phyloP scores from a whole-genome alignment of 306 rosid genomes.

The Betula pendula region DNA sequence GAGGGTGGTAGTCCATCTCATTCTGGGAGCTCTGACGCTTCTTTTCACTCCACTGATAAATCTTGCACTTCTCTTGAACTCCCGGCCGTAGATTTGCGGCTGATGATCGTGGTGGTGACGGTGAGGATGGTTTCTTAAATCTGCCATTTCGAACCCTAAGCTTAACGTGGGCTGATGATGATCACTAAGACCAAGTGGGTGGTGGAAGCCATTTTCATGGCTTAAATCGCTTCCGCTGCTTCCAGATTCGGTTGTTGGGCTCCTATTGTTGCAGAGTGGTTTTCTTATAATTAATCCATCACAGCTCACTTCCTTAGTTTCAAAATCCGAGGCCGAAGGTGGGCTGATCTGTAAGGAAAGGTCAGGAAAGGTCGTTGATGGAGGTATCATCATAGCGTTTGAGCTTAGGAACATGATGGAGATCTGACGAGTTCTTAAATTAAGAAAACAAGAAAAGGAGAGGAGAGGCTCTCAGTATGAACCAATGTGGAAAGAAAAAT shows the following conservation, averaged over 20 bases:
- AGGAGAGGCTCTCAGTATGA: constrained; percentile 5
- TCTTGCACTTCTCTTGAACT: constrained; percentile 59
- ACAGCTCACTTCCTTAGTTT: constrained; percentile 30
- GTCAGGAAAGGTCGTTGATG: constrained; percentile 53
- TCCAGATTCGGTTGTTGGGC: constrained; percentile 65
- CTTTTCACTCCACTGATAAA: constrained; percentile 47
- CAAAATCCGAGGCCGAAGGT: constrained; percentile 38
- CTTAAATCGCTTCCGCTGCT: constrained; percentile 78
- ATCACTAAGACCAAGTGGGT: constrained; percentile 14
- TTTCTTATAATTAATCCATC: constrained; percentile 29
- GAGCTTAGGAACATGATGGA: constrained; percentile 36
- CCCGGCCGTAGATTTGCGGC: constrained; percentile 63
- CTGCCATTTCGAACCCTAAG: constrained; percentile 45
- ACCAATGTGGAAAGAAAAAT: constrained; percentile 3
- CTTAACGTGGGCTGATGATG: constrained; percentile 76
- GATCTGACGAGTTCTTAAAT: constrained; percentile 25
- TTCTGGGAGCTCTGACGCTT: constrained; percentile 85
- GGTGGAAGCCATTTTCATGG: constrained; percentile 52
- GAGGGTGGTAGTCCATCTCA: constrained; percentile 94
- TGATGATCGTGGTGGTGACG: constrained; percentile 32
- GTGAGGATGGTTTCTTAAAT: constrained; percentile 23
- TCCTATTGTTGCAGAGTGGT: constrained; percentile 35
- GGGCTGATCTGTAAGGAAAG: constrained; percentile 82
- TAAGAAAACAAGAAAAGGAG: constrained; percentile 5
- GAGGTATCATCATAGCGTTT: constrained; percentile 34